Evolutionary conservation across 1,284 basidiomycete genomes (phyloP).

Genomic region (Melanopsichium pennsylvanicum): DNA sequence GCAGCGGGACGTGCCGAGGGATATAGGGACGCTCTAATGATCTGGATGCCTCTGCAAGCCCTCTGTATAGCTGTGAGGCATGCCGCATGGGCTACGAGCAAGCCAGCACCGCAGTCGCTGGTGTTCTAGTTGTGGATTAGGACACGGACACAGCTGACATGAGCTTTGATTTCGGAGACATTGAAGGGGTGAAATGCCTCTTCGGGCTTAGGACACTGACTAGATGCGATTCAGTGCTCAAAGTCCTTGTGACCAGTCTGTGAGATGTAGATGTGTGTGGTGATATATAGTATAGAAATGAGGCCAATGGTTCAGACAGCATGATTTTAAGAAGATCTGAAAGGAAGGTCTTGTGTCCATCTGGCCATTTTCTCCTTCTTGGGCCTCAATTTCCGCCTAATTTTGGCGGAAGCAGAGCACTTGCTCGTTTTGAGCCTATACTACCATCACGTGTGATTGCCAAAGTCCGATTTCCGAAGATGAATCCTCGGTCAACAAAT

Average conservation of each 20-base stretch:
- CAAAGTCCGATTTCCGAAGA: constrained; percentile 10
- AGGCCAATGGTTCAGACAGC: constrained; percentile 11
- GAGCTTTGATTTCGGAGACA: background rate
- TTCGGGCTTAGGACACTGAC: too few relatives aligned
- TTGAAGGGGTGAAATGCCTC: too few relatives aligned
- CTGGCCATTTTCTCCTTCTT: constrained; percentile 15
- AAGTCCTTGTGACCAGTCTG: too few relatives aligned
- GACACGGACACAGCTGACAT: background rate
- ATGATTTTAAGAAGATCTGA: constrained; percentile 15
- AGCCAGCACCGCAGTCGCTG: constrained; percentile 5
- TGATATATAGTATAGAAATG: background rate
- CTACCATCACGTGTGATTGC: constrained; percentile 20
- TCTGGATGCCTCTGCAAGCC: constrained; percentile 29
- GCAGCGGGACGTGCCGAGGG: constrained; percentile 33
- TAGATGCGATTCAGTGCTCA: too few relatives aligned
- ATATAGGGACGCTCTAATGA: constrained; percentile 31
- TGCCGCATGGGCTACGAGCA: constrained; percentile 20
- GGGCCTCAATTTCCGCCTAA: background rate
- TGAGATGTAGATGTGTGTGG: too few relatives aligned
- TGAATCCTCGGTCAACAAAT: background rate
- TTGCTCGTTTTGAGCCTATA: background rate
- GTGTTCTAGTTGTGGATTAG: background rate
- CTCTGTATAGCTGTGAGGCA: constrained; percentile 32
- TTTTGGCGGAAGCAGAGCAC: constrained; percentile 16
- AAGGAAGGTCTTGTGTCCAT: constrained; percentile 16